These are phyloP conservation scores for Hericium erinaceus DNA, from an alignment of 768 basidiomycete species.

Conservation along the genomic window DNA sequence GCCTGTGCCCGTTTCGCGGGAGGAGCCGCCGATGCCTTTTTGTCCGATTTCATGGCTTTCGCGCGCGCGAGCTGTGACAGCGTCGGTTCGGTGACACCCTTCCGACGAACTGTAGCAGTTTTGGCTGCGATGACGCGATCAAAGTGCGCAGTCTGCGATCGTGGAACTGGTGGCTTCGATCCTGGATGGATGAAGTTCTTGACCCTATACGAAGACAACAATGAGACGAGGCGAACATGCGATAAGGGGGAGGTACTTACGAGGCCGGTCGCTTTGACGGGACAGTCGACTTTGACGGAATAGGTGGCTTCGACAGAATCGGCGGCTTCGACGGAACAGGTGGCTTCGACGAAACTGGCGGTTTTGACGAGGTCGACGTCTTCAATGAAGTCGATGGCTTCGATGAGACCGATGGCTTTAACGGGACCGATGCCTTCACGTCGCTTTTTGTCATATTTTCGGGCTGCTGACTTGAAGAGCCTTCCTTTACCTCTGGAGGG, in stretches of 20 bases:
- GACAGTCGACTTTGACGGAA: too few species aligned
- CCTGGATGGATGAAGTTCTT: not conserved
- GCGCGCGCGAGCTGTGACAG: constrained; percentile 14
- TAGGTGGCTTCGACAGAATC: not conserved
- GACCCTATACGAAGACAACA: not conserved
- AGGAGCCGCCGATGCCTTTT: not conserved
- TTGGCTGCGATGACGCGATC: not conserved
- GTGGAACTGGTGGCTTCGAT: not conserved
- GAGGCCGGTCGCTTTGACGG: too few species aligned
- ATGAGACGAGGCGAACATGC: not conserved
- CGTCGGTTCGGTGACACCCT: constrained; percentile 14
- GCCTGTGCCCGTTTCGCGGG: not conserved
- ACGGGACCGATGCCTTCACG: not conserved
- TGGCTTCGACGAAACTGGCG: not conserved
- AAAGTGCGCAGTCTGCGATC: not conserved
- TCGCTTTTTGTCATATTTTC: not conserved
- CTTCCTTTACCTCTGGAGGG: not conserved
- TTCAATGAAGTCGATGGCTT: not conserved
- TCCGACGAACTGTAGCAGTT: constrained; percentile 4
- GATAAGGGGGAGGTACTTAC: not conserved
- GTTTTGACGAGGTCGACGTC: not conserved
- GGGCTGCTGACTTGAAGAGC: not conserved
- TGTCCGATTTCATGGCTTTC: constrained; percentile 10
- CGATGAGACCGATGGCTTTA: not conserved
- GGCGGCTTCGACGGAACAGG: not conserved